Conservation (phyloP, 2,329 filamentous ascomycete species). For the Cytospora piceicola region DNA sequence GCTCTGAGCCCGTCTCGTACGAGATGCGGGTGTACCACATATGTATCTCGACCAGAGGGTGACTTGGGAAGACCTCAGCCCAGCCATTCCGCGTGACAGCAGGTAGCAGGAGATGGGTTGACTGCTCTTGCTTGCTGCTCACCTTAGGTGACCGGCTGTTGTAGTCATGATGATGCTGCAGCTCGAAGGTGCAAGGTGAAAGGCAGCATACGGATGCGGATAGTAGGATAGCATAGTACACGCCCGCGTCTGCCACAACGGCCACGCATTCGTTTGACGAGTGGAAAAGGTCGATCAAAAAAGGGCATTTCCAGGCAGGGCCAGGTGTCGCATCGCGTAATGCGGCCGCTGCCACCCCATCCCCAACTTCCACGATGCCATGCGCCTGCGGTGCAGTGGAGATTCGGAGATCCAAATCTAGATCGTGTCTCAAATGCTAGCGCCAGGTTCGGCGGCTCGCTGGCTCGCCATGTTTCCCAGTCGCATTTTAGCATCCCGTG, state of each 20-base stretch:
- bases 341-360: background rate
- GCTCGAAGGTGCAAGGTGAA: too few species aligned
- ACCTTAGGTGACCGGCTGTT: background rate
- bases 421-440: constrained; percentile 21
- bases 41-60: background rate
- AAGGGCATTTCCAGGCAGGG: background rate
- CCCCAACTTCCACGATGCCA: background rate
- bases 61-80: background rate
- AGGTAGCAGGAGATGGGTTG: background rate
- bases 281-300: too few species aligned
- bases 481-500: constrained; percentile 1
- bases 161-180: background rate
- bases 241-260: background rate
- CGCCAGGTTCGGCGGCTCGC: background rate
- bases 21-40: background rate
- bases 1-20: background rate
- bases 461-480: background rate
- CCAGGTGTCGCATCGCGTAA: background rate
- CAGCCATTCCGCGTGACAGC: too few species aligned
- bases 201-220: background rate
- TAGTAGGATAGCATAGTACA: background rate
- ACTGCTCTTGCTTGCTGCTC: too few species aligned
- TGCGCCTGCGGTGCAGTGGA: constrained; percentile 9
- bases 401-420: constrained; percentile 25
- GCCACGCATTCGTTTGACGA: background rate